phyloP scores from a whole-genome alignment of 2,329 filamentous ascomycete species.

The Blastomyces parvus region DNA sequence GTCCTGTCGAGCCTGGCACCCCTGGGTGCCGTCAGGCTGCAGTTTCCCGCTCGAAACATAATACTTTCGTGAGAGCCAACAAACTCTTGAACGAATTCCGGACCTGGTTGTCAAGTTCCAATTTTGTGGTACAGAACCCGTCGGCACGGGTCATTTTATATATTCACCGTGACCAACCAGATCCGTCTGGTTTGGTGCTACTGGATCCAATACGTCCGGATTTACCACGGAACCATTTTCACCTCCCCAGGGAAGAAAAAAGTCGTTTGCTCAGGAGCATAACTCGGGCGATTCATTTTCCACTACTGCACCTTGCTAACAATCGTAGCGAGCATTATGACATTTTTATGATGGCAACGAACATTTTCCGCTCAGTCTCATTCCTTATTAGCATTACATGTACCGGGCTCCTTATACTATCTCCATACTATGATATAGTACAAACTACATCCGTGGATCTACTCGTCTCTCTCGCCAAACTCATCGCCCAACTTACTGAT shows the following conservation, averaged over 20 bases:
- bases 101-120: background rate
- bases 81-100: constrained; percentile 8
- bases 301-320: constrained; percentile 9
- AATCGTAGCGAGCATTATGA: background rate
- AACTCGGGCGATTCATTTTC: constrained; percentile 7
- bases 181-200: constrained; percentile 9
- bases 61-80: constrained; percentile 11
- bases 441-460: constrained; percentile 16
- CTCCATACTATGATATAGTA: constrained; percentile 10
- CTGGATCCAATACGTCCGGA: constrained; percentile 9
- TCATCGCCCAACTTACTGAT: constrained; percentile 17
- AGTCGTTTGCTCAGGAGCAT: constrained; percentile 10
- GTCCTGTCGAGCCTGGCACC: background rate
- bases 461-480: constrained; percentile 14
- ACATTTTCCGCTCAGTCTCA: constrained; percentile 16
- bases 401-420: constrained; percentile 12
- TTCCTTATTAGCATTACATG: constrained; percentile 14
- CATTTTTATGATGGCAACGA: constrained; percentile 12
- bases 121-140: background rate
- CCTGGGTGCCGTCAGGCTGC: background rate
- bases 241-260: constrained; percentile 6
- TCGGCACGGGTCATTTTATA: constrained; percentile 12
- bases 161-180: constrained; percentile 10
- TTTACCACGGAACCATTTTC: constrained; percentile 1
- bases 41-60: constrained; percentile 6